Conservation (phyloP, 148 eudicot genomes). For the Salicornia ramosissima region DNA sequence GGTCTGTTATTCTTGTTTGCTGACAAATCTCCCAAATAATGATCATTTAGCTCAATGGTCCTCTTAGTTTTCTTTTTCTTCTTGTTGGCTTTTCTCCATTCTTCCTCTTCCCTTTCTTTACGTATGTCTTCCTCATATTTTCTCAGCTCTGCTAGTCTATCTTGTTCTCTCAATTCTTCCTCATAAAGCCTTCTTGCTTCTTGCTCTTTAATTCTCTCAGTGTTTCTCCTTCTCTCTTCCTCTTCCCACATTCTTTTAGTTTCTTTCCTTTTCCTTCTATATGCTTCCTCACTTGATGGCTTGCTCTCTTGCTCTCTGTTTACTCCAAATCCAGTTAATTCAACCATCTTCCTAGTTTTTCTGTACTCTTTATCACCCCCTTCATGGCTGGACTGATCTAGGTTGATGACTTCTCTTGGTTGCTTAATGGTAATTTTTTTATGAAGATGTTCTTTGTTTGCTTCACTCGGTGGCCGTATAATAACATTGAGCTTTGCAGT, state of each 20-base stretch:
- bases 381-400: conserved; percentile 61
- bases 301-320: conserved; percentile 34
- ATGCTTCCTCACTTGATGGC: conserved; percentile 36
- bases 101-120: conserved; percentile 86
- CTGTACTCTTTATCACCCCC: conserved; percentile 45
- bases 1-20: conserved; percentile 48
- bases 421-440: conserved; percentile 72
- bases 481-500: conserved; percentile 56
- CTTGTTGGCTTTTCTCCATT: conserved; percentile 54
- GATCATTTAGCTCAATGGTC: conserved; percentile 44
- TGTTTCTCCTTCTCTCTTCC: conserved; percentile 60
- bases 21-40: conserved; percentile 49
- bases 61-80: conserved; percentile 68
- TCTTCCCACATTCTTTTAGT: conserved; percentile 61
- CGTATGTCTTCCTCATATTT: conserved; percentile 60
- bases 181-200: conserved; percentile 43
- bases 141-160: conserved; percentile 42
- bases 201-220: conserved; percentile 53
- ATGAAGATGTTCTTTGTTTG: conserved; percentile 48
- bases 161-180: conserved; percentile 49
- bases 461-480: conserved; percentile 79
- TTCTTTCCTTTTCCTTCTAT: conserved; percentile 43
- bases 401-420: conserved; percentile 56
- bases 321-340: conserved; percentile 49
- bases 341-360: conserved; percentile 71